Conservation (phyloP, 2,329 filamentous ascomycete species). For the Neocucurbitaria cava region DNA sequence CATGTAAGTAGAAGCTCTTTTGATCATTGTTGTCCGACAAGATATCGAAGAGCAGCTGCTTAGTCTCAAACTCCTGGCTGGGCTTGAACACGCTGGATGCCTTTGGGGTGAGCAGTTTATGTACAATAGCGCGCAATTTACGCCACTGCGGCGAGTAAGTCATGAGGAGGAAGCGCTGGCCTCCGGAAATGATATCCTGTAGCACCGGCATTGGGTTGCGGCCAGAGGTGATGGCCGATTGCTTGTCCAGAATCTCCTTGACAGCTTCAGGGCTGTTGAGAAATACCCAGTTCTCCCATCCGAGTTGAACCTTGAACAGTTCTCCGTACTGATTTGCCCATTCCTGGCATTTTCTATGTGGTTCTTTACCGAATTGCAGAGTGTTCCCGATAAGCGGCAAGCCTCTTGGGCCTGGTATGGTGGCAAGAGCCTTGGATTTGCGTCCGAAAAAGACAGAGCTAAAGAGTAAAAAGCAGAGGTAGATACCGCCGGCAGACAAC, state of each 20-base stretch:
- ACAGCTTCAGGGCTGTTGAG: conserved; percentile 51
- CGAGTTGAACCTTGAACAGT: conserved; percentile 48
- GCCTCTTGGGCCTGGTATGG: background rate
- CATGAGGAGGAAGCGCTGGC: conserved; percentile 47
- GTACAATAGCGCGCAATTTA: conserved; percentile 40
- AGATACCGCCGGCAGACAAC: background rate
- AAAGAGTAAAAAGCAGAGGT: background rate
- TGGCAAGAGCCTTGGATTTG: background rate
- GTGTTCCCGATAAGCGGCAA: background rate
- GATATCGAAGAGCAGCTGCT: conserved; percentile 51
- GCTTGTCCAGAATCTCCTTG: conserved; percentile 52
- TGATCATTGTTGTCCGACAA: conserved; percentile 40
- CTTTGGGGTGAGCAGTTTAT: conserved; percentile 41
- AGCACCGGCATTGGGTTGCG: conserved; percentile 43
- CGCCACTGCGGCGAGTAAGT: conserved; percentile 48
- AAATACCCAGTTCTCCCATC: conserved; percentile 52
- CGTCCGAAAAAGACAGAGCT: background rate
- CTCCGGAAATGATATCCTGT: conserved; percentile 44
- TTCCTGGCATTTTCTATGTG: background rate
- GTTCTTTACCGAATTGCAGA: background rate
- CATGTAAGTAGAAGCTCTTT: conserved; percentile 19
- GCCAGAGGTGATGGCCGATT: conserved; percentile 40
- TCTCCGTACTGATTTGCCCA: conserved; percentile 47
- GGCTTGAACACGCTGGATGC: conserved; percentile 47
- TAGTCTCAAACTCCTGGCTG: conserved; percentile 51